phyloP scores from a whole-genome alignment of 352 stramenopile genomes.

The Pythium guiyangense region DNA sequence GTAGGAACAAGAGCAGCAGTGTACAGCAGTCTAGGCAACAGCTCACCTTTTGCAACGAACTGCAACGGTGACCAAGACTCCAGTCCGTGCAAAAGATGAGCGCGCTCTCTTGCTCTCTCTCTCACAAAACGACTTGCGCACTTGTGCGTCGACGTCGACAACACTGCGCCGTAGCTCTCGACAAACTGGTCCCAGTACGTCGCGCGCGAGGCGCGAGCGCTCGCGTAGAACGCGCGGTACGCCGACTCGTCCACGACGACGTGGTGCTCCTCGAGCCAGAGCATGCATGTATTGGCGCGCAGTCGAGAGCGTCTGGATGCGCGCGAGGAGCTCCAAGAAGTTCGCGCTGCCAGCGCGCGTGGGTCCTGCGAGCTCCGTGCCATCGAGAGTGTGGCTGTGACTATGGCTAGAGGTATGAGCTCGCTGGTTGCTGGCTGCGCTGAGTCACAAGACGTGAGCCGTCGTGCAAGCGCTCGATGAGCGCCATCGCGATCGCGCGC shows the following conservation, averaged over 20 bases:
- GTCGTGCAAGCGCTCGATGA: constrained; percentile 65
- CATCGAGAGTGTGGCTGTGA: constrained; percentile 25
- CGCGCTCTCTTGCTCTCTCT: too few species aligned
- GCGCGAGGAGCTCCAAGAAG: constrained; percentile 65
- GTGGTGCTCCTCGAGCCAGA: constrained; percentile 60
- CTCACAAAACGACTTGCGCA: too few species aligned
- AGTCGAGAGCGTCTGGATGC: constrained; percentile 48
- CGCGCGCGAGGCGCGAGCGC: too few species aligned
- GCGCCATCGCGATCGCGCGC: constrained; percentile 58
- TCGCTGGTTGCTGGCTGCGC: constrained; percentile 16
- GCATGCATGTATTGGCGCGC: constrained; percentile 57
- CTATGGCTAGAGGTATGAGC: too few species aligned
- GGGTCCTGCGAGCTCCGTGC: constrained; percentile 65
- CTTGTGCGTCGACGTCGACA: too few species aligned
- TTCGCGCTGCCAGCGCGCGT: constrained; percentile 54
- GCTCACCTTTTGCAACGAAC: too few species aligned
- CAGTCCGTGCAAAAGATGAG: too few species aligned
- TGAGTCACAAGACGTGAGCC: constrained; percentile 43
- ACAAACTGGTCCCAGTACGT: too few species aligned
- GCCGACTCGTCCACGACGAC: constrained; percentile 37
- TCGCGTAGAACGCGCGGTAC: constrained; percentile 75
- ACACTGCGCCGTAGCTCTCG: too few species aligned
- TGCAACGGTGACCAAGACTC: too few species aligned
- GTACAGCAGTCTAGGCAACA: too few species aligned
- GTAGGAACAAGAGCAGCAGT: neutral